Evolutionary conservation across 768 basidiomycete species (phyloP).

Genomic region (Leccinum aurantiacum): DNA sequence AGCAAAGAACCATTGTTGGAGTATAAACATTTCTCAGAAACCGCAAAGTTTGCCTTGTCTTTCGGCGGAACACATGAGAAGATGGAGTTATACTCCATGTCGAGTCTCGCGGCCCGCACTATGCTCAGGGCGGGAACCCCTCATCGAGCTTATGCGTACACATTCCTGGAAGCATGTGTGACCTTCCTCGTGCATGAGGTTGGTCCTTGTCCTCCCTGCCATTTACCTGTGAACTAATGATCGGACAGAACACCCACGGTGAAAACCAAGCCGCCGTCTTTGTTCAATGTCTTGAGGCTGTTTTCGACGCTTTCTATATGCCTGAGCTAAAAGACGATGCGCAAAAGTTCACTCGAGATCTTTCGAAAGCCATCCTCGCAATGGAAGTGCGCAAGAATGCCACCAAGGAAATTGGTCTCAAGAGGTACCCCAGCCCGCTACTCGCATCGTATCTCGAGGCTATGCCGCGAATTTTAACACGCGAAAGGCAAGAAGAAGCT

Average conservation of each 20-base stretch:
- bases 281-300: constrained; percentile 63
- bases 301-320: constrained; percentile 74
- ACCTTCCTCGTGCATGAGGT: constrained; percentile 80
- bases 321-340: constrained; percentile 71
- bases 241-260: constrained; percentile 60
- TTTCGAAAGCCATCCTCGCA: constrained; percentile 71
- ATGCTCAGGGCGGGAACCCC: constrained; percentile 49
- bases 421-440: constrained; percentile 56
- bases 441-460: constrained; percentile 78
- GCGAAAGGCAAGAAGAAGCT: constrained; percentile 60
- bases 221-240: constrained; percentile 7
- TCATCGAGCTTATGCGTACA: constrained; percentile 56
- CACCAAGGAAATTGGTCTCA: constrained; percentile 49
- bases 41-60: constrained; percentile 68
- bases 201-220: constrained; percentile 8
- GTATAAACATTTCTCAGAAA: constrained; percentile 67
- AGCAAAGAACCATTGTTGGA: constrained; percentile 75
- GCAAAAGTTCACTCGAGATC: constrained; percentile 63
- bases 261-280: constrained; percentile 78
- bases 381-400: constrained; percentile 66
- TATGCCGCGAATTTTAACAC: constrained; percentile 71
- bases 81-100: constrained; percentile 66
- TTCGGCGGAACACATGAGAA: constrained; percentile 66
- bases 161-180: constrained; percentile 68
- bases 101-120: constrained; percentile 61